Evolutionary conservation across 73 alveolate species (phyloP).

Genomic region (Paramecium sonneborni): DNA sequence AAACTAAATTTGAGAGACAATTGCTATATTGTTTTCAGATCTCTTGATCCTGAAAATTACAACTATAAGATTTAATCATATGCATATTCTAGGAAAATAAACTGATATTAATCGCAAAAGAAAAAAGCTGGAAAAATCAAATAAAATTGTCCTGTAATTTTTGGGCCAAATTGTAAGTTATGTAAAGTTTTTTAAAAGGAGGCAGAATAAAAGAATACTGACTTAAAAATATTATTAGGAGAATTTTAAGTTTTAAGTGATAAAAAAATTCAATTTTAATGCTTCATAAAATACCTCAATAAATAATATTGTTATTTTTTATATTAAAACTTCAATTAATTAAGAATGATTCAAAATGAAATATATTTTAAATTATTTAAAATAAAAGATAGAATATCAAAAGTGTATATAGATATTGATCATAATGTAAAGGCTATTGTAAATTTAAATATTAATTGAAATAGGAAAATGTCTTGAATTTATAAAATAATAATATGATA

Average conservation of each 20-base stretch:
- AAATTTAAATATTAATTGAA: neutral
- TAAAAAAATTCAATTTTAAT: too few species aligned
- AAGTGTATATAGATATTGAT: conserved; percentile 59
- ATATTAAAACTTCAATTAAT: neutral
- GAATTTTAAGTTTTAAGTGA: neutral
- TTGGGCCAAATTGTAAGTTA: conserved; percentile 78
- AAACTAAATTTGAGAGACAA: conserved; percentile 90
- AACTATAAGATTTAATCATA: conserved; percentile 86
- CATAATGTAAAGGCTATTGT: conserved; percentile 71
- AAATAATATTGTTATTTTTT: neutral
- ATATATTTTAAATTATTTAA: neutral
- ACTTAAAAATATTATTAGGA: neutral
- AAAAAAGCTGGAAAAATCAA: conserved; percentile 89
- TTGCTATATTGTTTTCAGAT: conserved; percentile 73
- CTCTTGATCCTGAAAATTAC: conserved; percentile 79
- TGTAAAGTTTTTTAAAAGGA: conserved; percentile 32
- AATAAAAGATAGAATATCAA: neutral
- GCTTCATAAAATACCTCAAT: too few species aligned
- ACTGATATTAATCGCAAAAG: conserved; percentile 74
- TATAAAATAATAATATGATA: neutral
- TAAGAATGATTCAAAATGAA: neutral
- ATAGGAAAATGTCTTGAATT: conserved; percentile 62
- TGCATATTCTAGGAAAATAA: conserved; percentile 81
- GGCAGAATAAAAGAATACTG: neutral
- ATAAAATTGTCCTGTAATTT: conserved; percentile 69